Evolutionary conservation across 306 rosid species (phyloP).

Genomic region (Lotus japonicus): DNA sequence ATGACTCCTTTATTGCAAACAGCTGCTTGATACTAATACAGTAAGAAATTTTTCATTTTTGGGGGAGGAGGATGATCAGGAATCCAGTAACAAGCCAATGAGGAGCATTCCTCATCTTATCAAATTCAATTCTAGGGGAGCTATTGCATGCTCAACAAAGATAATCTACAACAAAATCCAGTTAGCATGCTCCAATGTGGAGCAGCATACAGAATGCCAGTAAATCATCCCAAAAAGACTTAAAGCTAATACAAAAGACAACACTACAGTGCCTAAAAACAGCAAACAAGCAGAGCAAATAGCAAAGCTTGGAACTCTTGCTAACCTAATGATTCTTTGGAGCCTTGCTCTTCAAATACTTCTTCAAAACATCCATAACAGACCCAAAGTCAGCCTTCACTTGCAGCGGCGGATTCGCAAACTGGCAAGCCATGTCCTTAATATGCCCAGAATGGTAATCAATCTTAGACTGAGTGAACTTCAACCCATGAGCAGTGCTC

Average conservation of each 20-base stretch:
- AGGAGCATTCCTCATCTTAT: constrained; percentile 6
- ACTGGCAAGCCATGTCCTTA: constrained; percentile 69
- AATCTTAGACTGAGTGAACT: constrained; percentile 74
- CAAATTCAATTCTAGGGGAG: constrained; percentile 12
- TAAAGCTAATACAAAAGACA: constrained; percentile 16
- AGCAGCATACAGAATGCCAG: constrained; percentile 24
- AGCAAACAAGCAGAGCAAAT: background rate
- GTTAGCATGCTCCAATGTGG: constrained; percentile 15
- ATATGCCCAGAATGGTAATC: constrained; percentile 74
- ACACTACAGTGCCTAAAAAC: constrained; percentile 5
- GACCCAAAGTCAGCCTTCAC: constrained; percentile 83
- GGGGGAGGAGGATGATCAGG: background rate
- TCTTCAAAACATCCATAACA: constrained; percentile 86
- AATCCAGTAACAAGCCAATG: constrained; percentile 5
- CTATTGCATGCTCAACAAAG: constrained; percentile 22
- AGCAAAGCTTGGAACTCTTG: constrained; percentile 18
- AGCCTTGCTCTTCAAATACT: constrained; percentile 68
- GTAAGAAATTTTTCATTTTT: background rate
- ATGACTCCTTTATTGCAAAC: background rate
- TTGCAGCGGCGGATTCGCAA: constrained; percentile 66
- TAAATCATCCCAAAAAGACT: constrained; percentile 1
- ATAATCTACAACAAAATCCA: constrained; percentile 26
- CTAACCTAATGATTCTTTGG: constrained; percentile 38
- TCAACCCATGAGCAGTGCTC: constrained; percentile 89
- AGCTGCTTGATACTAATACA: background rate